phyloP scores from a whole-genome alignment of 2,329 filamentous ascomycete species.

The Penicillium expansum region DNA sequence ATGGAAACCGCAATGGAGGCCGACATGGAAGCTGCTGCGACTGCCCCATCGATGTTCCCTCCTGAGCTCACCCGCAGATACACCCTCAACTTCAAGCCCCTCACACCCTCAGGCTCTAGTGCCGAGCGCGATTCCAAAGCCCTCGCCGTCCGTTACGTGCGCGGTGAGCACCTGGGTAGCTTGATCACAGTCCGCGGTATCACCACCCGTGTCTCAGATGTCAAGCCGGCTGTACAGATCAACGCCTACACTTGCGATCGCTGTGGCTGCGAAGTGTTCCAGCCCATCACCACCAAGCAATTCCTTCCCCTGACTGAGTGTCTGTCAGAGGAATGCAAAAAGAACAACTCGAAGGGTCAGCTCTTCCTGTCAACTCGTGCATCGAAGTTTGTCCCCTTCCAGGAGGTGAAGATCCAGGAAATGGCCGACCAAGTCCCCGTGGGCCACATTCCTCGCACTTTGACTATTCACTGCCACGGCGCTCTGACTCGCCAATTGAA shows the following conservation, averaged over 20 bases:
- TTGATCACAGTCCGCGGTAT: constrained; percentile 95
- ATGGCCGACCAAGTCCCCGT: constrained; percentile 99
- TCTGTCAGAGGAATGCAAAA: constrained; percentile 82
- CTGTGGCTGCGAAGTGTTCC: constrained; percentile 96
- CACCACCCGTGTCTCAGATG: constrained; percentile 90
- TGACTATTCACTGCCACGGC: constrained; percentile 88
- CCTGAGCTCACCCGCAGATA: constrained; percentile 90
- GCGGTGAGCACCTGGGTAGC: constrained; percentile 86
- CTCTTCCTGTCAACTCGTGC: constrained; percentile 92
- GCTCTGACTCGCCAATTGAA: constrained; percentile 81
- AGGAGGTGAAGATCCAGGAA: constrained; percentile 98
- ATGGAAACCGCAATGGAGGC: constrained; percentile 66
- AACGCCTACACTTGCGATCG: constrained; percentile 97
- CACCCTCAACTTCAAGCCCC: constrained; percentile 92
- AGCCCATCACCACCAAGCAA: constrained; percentile 86
- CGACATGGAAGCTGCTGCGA: constrained; percentile 61
- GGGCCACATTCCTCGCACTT: constrained; percentile 87
- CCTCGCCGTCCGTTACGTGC: constrained; percentile 87
- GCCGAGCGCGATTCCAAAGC: constrained; percentile 59
- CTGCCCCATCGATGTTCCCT: constrained; percentile 74
- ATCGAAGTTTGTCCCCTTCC: constrained; percentile 95
- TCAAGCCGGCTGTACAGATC: constrained; percentile 96
- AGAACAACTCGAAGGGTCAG: constrained; percentile 89
- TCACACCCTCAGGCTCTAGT: constrained; percentile 68
- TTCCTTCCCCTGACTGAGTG: constrained; percentile 85